Evolutionary conservation across 352 stramenopile genomes (phyloP), one percentile per base, ranked within the genome.

Genomic region (Globisporangium emineosum): DNA sequence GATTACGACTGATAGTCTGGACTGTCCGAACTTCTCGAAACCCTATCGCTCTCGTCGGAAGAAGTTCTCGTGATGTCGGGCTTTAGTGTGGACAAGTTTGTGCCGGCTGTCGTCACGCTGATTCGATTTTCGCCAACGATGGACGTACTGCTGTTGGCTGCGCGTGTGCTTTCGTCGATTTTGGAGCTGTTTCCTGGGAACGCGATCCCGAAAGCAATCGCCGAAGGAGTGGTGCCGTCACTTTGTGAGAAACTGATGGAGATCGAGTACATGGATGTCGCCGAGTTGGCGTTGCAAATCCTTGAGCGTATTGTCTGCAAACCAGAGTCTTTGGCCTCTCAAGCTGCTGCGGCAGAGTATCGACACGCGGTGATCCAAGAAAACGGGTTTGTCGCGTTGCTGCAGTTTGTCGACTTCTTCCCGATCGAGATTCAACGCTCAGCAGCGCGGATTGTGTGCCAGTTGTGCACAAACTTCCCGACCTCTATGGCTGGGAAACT

Each of bases 351-450:
- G n/a, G 72, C 74, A 3, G 69, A 77, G 53, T 82, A 81, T 47
- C 72, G 83, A 2, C 62, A 68, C 3, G 62, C 70, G 2, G 72
- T 91, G 6, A 74, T 91, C 43, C 52, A 76, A 35, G 80, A 83
- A 51, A 88, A 90, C 50, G 82, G 81, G 0, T 68, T 93, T 45
- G 76, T 91, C 7, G 80, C 80, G 43, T 19, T 93, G 45, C 70
- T 93, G 23, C 82, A 93, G 74, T 91, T 89, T 61, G 68, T 93
- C 10, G 84, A 93, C 58, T 93, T 93, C 61, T 93, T 93, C 60
- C 78, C 81, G 17, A 65, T 90, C 42, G 82, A 89, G 53, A 89
- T 86, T 35, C 84, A 93, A 58, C 84, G 82, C 13, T 78, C 75
- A 5, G 82, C 80, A 4, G 81, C 77, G 2, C 71, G 72, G 0